Evolutionary conservation across 805 yeast genomes (phyloP).

Genomic region (Spencermartinsiella europaea): DNA sequence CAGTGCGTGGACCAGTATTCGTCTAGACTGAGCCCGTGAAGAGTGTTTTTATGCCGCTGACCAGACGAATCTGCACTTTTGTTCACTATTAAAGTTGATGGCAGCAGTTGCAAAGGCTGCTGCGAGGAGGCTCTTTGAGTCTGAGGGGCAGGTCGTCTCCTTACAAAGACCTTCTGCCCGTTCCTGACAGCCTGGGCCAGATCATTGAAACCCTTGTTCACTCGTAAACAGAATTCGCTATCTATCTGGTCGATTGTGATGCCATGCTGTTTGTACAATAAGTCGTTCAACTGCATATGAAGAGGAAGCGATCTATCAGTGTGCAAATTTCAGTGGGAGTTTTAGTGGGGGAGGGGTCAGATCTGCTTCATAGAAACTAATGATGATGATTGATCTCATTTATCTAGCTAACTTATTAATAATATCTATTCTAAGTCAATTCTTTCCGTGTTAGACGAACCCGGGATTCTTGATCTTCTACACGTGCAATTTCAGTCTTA

Average conservation of each 20-base stretch:
- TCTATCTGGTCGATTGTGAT: neutral
- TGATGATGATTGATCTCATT: too few relatives aligned
- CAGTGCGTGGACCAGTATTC: conserved; percentile 10
- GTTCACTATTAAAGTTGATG: neutral
- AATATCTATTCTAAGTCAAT: too few relatives aligned
- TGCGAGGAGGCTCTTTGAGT: too few relatives aligned
- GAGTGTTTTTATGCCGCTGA: neutral
- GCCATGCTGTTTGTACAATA: neutral
- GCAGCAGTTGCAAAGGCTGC: neutral
- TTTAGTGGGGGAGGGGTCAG: too few relatives aligned
- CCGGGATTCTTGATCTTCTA: too few relatives aligned
- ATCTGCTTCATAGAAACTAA: too few relatives aligned
- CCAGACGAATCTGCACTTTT: neutral
- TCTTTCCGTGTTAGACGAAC: too few relatives aligned
- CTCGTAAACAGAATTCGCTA: neutral
- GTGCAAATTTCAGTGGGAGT: too few relatives aligned
- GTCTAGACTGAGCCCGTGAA: conserved; percentile 5
- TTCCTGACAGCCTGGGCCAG: neutral
- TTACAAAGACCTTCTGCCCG: neutral
- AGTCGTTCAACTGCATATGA: neutral
- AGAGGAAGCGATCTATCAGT: neutral
- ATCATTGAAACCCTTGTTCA: neutral
- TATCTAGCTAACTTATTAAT: too few relatives aligned
- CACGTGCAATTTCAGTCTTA: too few relatives aligned
- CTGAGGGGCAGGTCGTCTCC: neutral